Evolutionary conservation across 257 asterid species (phyloP).

Genomic region (Solanum paucissectum): DNA sequence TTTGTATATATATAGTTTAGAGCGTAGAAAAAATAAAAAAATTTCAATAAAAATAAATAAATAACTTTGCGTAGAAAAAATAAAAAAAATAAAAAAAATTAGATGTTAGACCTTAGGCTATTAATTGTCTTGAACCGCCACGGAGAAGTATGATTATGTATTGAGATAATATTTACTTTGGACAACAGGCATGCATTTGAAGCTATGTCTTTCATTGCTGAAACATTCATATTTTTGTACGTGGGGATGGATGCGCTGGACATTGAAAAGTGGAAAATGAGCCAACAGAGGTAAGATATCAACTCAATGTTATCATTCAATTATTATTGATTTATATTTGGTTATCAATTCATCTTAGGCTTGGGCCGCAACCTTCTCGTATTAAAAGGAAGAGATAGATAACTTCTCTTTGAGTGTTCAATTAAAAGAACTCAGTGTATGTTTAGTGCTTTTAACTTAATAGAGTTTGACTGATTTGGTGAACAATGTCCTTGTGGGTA

Average conservation of each 20-base stretch:
- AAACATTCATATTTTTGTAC: constrained; percentile 76
- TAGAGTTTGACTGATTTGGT: not conserved
- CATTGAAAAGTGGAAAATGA: constrained; percentile 75
- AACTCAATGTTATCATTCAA: not conserved
- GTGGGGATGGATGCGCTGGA: constrained; percentile 97
- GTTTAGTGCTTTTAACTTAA: not conserved
- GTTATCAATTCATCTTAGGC: not conserved
- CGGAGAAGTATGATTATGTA: not conserved
- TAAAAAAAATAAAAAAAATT: too few species aligned
- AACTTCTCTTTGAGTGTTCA: not conserved
- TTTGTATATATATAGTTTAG: not conserved
- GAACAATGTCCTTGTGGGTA: not conserved
- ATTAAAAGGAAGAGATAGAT: not conserved
- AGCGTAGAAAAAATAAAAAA: not conserved
- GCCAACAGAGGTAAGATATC: constrained; percentile 46
- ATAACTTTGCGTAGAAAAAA: not conserved
- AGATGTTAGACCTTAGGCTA: not conserved
- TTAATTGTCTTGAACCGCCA: not conserved
- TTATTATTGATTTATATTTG: not conserved
- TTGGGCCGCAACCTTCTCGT: not conserved
- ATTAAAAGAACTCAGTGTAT: not conserved
- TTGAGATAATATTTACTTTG: not conserved
- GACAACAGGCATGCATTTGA: constrained; percentile 79
- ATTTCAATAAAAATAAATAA: not conserved
- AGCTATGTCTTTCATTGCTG: constrained; percentile 83